Conservation (phyloP, 1,284 basidiomycete species). For the Anthracocystis panici-leucophaei region DNA sequence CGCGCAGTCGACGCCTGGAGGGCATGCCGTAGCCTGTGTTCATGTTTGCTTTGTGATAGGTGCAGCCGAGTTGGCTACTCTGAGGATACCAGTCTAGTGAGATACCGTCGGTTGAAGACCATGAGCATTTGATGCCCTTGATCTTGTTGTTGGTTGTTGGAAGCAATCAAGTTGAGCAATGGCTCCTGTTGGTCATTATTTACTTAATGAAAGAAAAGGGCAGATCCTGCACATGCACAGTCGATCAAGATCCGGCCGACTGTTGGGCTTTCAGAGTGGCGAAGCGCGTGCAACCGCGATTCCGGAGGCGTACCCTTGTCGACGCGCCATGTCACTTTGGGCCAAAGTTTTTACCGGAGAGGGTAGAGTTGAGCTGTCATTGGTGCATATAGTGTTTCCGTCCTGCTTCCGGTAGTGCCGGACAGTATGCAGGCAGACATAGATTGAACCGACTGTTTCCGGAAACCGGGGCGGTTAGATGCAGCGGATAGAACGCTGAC, state of each 20-base stretch:
- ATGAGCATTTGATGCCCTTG: neutral
- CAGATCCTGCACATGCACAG: constrained; percentile 6
- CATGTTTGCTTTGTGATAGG: constrained; percentile 12
- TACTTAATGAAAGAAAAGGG: neutral
- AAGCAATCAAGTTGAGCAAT: neutral
- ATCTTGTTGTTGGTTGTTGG: neutral
- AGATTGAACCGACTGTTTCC: too few relatives aligned
- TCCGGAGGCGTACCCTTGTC: neutral
- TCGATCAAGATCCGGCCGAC: constrained; percentile 8
- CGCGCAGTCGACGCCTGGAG: constrained; percentile 31
- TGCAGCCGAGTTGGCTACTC: neutral
- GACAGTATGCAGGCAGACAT: too few relatives aligned
- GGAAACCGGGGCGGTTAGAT: too few relatives aligned
- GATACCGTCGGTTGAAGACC: neutral
- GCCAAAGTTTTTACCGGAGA: neutral
- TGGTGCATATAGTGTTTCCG: neutral
- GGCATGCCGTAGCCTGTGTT: constrained; percentile 48
- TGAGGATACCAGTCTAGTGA: neutral
- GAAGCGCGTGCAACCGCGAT: neutral
- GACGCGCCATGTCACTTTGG: constrained; percentile 25
- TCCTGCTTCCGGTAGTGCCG: too few relatives aligned
- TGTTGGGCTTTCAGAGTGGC: neutral
- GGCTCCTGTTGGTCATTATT: neutral
- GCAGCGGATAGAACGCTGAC: too few relatives aligned
- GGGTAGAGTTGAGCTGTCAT: constrained; percentile 3